These are phyloP conservation scores for Solanum pimpinellifolium DNA, from an alignment of 257 asterid species.

Conservation along the genomic window DNA sequence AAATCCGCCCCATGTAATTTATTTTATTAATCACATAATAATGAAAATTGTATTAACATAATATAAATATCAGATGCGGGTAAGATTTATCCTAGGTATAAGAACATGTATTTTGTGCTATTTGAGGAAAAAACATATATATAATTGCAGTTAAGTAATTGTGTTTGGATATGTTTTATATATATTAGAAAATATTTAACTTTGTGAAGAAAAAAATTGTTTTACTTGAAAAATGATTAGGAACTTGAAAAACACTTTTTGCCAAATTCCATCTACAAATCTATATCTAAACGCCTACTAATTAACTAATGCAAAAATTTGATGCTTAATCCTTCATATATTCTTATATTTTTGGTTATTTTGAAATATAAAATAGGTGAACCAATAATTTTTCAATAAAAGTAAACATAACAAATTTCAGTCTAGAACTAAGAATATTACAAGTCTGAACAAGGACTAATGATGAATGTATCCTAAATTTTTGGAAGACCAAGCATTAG, in stretches of 20 bases:
- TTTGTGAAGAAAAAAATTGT: too few species aligned
- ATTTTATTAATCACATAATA: too few species aligned
- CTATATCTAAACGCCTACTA: background rate
- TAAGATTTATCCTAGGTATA: too few species aligned
- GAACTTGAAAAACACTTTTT: background rate
- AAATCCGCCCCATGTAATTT: too few species aligned
- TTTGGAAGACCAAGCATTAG: background rate
- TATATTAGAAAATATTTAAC: too few species aligned
- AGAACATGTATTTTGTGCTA: too few species aligned
- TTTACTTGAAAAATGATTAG: too few species aligned
- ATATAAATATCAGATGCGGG: too few species aligned
- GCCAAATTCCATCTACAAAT: background rate
- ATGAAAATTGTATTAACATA: too few species aligned
- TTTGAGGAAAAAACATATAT: too few species aligned
- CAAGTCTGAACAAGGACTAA: background rate
- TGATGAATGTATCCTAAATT: background rate
- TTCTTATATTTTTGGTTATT: background rate
- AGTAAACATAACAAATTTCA: background rate
- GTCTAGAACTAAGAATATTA: background rate
- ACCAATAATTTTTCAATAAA: background rate
- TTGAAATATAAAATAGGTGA: background rate
- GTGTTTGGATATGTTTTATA: too few species aligned
- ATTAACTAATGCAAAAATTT: background rate
- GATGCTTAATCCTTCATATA: background rate
- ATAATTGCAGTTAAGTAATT: too few species aligned